These are phyloP conservation scores for Leccinum ambiguum DNA, from an alignment of 1,284 basidiomycete species.

Conservation along the genomic window DNA sequence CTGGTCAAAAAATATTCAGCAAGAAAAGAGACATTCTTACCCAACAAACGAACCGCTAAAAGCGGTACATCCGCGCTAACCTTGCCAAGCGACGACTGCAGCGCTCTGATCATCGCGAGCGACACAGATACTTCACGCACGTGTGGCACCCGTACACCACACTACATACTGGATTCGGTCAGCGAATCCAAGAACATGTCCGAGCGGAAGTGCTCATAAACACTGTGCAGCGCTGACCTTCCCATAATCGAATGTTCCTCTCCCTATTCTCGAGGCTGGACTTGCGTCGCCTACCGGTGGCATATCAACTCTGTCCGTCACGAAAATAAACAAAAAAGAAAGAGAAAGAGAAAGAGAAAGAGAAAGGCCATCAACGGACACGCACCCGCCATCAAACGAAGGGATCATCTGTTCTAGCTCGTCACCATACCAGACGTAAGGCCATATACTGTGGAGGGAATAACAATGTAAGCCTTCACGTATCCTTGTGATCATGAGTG, in stretches of 20 bases:
- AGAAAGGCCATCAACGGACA: constrained; percentile 12
- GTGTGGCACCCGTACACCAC: no score
- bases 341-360: no score
- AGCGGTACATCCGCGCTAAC: constrained; percentile 47
- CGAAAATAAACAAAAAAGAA: no score
- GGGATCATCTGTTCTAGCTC: no score
- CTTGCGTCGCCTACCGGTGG: no score
- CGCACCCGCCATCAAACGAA: no score
- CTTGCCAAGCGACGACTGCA: constrained; percentile 79
- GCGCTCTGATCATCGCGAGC: constrained; percentile 68
- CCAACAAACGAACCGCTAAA: constrained; percentile 65
- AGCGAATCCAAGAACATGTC: no score
- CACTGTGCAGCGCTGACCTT: no score
- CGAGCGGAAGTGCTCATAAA: constrained; percentile 32
- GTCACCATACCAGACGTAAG: constrained; percentile 33
- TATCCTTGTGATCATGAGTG: constrained; percentile 32
- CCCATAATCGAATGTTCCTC: no score
- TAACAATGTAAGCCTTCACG: constrained; percentile 21
- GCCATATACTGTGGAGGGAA: constrained; percentile 34
- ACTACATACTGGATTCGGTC: no score
- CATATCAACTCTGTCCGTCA: no score
- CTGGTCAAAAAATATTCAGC: constrained; percentile 3
- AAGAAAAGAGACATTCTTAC: constrained; percentile 40
- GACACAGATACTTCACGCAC: constrained; percentile 58
- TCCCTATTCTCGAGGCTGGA: no score